phyloP scores from a whole-genome alignment of 2,329 filamentous ascomycete genomes.

The Xylaria multiplex region DNA sequence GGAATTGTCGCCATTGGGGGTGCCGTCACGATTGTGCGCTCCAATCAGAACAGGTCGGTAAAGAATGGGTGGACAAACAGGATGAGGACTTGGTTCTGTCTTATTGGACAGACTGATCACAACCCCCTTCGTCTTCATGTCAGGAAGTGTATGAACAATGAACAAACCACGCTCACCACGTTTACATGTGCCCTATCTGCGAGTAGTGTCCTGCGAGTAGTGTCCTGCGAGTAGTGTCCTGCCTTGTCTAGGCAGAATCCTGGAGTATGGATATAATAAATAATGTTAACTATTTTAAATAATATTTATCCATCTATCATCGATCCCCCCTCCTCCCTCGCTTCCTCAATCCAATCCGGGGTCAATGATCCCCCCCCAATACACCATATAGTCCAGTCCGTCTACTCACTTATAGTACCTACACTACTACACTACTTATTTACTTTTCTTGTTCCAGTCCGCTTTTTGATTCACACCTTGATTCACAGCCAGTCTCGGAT shows the following conservation, averaged over 20 bases:
- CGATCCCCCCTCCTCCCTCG: background rate
- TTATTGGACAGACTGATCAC: conserved; percentile 17
- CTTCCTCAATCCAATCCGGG: too few species aligned
- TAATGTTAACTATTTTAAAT: too few species aligned
- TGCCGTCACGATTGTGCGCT: conserved; percentile 21
- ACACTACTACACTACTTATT: too few species aligned
- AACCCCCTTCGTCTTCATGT: background rate
- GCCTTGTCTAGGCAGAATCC: background rate
- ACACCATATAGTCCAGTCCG: too few species aligned
- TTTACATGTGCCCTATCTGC: background rate
- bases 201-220: background rate
- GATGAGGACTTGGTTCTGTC: conserved; percentile 15
- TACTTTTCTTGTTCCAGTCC: too few species aligned
- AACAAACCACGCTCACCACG: conserved; percentile 25
- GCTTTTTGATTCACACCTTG: background rate
- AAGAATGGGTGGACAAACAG: conserved; percentile 9
- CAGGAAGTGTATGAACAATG: conserved; percentile 6
- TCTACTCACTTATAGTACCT: too few species aligned
- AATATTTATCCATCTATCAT: background rate
- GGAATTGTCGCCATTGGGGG: background rate
- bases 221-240: background rate
- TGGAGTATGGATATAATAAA: conserved; percentile 27
- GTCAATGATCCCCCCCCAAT: background rate
- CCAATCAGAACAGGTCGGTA: conserved; percentile 25
- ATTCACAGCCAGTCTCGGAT: background rate